Percentiles rank a stretch among this genome's conserved stretches.
Conservation (phyloP, 495 filamentous ascomycete genomes). For the Daldinia caldariorum region DNA sequence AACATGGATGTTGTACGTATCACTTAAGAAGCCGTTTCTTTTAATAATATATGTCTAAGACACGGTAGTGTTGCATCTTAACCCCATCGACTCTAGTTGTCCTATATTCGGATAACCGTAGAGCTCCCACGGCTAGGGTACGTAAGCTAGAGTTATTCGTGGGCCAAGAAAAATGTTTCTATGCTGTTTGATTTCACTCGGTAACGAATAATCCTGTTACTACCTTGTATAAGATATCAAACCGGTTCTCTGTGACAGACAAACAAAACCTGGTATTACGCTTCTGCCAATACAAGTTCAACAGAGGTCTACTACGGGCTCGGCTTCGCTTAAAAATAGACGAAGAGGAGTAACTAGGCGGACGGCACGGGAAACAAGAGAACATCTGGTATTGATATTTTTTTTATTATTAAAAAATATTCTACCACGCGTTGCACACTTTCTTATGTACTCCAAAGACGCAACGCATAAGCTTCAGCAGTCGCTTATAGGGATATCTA, state of each 20-base stretch:
- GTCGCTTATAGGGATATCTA: no score
- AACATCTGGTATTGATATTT: neutral
- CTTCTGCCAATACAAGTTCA: neutral
- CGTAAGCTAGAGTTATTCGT: no score
- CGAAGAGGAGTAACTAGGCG: no score
- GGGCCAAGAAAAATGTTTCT: no score
- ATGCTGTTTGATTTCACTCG: no score
- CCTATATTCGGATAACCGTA: neutral
- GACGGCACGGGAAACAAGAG: neutral
- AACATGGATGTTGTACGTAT: neutral
- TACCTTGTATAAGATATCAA: neutral
- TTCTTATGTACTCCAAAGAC: conserved; percentile 7
- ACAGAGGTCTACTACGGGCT: neutral
- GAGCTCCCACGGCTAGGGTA: no score
- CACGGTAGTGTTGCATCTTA: neutral
- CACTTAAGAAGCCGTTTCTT: neutral
- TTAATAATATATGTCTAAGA: neutral
- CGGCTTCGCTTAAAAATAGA: no score
- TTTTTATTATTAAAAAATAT: neutral
- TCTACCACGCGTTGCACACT: neutral
- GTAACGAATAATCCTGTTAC: no score
- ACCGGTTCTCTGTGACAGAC: neutral
- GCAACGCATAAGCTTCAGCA: neutral
- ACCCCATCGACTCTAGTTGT: neutral
- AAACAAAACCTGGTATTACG: neutral